Percentiles rank a stretch among this genome's conserved stretches.
Conservation (phyloP, 257 asterid species). For the Solanum tarapatanum region DNA sequence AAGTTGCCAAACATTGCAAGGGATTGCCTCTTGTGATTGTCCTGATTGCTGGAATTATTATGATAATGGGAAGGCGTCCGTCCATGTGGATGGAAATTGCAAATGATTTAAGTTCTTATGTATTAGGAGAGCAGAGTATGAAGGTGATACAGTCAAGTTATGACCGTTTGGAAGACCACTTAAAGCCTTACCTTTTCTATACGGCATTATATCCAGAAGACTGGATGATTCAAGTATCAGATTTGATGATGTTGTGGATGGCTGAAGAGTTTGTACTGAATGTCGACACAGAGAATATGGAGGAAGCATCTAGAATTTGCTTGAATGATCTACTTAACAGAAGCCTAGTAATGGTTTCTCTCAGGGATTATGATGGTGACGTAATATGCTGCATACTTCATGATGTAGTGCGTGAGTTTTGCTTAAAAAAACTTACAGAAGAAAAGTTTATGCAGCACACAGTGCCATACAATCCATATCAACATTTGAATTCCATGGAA, state of each 20-base stretch:
- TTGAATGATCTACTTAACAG: too few species aligned
- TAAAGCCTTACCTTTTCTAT: not conserved
- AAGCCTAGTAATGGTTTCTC: too few species aligned
- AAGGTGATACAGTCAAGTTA: not conserved
- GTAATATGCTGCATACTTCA: too few species aligned
- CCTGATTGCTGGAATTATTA: not conserved
- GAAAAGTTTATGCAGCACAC: too few species aligned
- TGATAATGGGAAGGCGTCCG: not conserved
- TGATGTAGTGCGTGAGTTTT: too few species aligned
- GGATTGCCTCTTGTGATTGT: not conserved
- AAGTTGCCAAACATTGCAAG: not conserved
- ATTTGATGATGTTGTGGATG: not conserved
- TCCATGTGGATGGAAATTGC: not conserved
- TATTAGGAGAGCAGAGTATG: not conserved
- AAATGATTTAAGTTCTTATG: not conserved
- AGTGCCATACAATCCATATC: too few species aligned
- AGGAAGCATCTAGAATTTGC: too few species aligned
- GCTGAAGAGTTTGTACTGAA: too few species aligned
- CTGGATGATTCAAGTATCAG: not conserved
- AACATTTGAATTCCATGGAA: too few species aligned
- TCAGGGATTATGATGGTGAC: too few species aligned
- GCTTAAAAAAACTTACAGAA: too few species aligned
- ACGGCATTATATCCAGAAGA: not conserved
- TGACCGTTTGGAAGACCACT: not conserved
- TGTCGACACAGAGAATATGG: too few species aligned